Conservation (phyloP, 345 rosid species). For the Salix udensis region DNA sequence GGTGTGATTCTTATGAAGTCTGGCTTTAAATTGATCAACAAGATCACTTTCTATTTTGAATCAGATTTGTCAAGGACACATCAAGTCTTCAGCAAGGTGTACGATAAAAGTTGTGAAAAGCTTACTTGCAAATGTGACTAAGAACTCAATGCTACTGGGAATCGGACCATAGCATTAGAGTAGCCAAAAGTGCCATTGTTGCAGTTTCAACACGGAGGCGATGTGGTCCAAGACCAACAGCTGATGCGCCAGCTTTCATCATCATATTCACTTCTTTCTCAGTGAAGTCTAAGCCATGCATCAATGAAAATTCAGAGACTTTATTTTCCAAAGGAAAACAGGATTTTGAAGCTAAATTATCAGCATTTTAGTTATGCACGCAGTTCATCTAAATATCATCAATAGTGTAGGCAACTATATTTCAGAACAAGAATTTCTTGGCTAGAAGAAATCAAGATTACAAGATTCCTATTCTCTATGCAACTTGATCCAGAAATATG, state of each 20-base stretch:
- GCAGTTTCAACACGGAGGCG: constrained; percentile 92
- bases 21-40: not conserved
- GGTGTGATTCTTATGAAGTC: not conserved
- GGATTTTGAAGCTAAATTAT: not conserved
- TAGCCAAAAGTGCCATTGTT: constrained; percentile 69
- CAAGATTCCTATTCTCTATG: not conserved
- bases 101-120: not conserved
- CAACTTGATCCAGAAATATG: not conserved
- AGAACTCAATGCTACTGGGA: constrained; percentile 33
- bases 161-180: constrained; percentile 81
- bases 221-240: constrained; percentile 80
- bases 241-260: constrained; percentile 61
- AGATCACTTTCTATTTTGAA: not conserved
- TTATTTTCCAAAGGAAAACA: not conserved
- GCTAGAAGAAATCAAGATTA: not conserved
- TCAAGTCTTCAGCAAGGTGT: not conserved
- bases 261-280: constrained; percentile 55
- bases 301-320: not conserved
- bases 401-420: not conserved
- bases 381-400: not conserved
- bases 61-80: not conserved
- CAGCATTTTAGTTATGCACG: not conserved
- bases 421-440: not conserved
- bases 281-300: constrained; percentile 43
- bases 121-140: constrained; percentile 14